phyloP scores from a whole-genome alignment of 805 yeast genomes.

The Blastobotrys mokoenaii region DNA sequence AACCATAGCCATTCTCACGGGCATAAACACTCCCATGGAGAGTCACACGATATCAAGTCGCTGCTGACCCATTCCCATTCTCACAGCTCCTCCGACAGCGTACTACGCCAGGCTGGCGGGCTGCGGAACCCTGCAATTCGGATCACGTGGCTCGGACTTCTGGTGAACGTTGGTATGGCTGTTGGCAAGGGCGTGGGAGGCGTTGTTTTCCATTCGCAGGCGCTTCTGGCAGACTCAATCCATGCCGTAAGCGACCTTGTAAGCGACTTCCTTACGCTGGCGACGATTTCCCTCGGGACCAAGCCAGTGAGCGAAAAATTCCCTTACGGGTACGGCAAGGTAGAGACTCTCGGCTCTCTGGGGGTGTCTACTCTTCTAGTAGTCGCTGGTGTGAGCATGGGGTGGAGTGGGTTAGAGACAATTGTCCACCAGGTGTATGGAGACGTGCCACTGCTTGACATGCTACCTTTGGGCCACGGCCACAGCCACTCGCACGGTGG shows the following conservation, averaged over 20 bases:
- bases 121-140: slow-evolving; percentile 75
- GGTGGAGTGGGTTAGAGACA: slow-evolving; percentile 65
- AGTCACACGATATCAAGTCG: slow-evolving; percentile 9
- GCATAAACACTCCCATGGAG: slow-evolving; percentile 6
- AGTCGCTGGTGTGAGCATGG: slow-evolving; percentile 86
- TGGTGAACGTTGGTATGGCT: slow-evolving; percentile 81
- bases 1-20: neutral
- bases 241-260: slow-evolving; percentile 88
- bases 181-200: slow-evolving; percentile 85
- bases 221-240: slow-evolving; percentile 87
- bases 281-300: slow-evolving; percentile 73
- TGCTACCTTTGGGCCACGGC: slow-evolving; percentile 33
- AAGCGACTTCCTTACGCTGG: slow-evolving; percentile 80
- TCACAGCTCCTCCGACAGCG: slow-evolving; percentile 16
- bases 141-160: slow-evolving; percentile 85
- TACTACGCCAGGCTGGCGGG: slow-evolving; percentile 25
- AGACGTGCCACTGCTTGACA: slow-evolving; percentile 6
- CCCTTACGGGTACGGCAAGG: slow-evolving; percentile 88
- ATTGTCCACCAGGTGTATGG: slow-evolving; percentile 17
- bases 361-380: slow-evolving; percentile 78
- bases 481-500: slow-evolving; percentile 37
- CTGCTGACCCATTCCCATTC: slow-evolving; percentile 17
- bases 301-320: slow-evolving; percentile 49
- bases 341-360: slow-evolving; percentile 86
- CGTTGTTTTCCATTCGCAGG: slow-evolving; percentile 85